Conservation (phyloP, 352 stramenopile species). For the Pythium sp. region DNA sequence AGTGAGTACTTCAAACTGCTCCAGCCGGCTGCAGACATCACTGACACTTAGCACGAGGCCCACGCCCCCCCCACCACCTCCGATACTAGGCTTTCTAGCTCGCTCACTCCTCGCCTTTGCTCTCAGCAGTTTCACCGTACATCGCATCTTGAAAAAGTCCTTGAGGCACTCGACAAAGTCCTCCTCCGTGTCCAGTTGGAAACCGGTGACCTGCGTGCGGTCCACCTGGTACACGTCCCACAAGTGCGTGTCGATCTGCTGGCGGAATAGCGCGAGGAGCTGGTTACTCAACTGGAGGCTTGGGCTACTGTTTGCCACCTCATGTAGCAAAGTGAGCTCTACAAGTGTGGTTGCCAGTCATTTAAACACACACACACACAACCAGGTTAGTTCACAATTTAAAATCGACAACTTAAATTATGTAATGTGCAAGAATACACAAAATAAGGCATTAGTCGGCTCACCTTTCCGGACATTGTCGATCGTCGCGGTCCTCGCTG, state of each 20-base stretch:
- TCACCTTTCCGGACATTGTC: slow-evolving; percentile 55
- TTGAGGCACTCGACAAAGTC: slow-evolving; percentile 41
- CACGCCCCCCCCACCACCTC: background rate
- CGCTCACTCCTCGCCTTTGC: too few relatives aligned
- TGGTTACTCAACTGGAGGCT: slow-evolving; percentile 25
- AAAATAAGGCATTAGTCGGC: background rate
- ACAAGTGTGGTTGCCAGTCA: background rate
- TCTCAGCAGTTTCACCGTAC: background rate
- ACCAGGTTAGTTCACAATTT: too few relatives aligned
- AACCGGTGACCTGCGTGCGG: slow-evolving; percentile 18
- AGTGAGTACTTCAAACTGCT: slow-evolving; percentile 26
- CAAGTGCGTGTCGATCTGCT: slow-evolving; percentile 51
- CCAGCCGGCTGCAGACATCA: slow-evolving; percentile 24
- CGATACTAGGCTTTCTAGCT: background rate
- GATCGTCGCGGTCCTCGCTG: slow-evolving; percentile 39
- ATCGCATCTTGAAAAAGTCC: slow-evolving; percentile 33
- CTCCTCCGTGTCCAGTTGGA: slow-evolving; percentile 28
- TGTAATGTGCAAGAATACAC: too few relatives aligned
- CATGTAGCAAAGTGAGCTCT: slow-evolving; percentile 34
- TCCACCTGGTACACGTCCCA: slow-evolving; percentile 40
- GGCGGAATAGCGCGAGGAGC: slow-evolving; percentile 33
- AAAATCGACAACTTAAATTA: too few relatives aligned
- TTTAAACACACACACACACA: too few relatives aligned
- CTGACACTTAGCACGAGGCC: slow-evolving; percentile 19
- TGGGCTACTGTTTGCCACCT: slow-evolving; percentile 14